A percentile compares a stretch with the other conserved stretches of the same genome.
Evolutionary conservation across 371 early-diverging fungal genomes (phyloP).

Genomic region (Mortierella sp.): DNA sequence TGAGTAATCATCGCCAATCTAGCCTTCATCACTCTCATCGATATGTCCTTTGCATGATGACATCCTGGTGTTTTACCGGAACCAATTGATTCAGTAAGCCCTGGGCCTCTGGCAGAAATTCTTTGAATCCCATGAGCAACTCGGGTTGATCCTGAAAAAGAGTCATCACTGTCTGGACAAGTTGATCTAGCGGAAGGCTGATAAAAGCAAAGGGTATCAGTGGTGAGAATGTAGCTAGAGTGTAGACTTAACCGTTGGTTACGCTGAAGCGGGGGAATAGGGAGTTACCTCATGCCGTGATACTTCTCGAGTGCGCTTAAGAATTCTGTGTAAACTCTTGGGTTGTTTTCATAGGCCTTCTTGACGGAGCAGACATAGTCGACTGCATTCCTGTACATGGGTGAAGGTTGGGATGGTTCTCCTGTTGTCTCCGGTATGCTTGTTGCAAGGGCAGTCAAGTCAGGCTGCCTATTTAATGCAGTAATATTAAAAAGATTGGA

Average conservation of each 20-base stretch:
- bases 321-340: constrained; percentile 44
- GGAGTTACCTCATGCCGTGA: constrained; percentile 32
- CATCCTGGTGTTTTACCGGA: constrained; percentile 22
- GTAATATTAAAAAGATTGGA: background rate
- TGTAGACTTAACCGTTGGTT: background rate
- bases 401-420: constrained; percentile 7
- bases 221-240: background rate
- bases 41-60: background rate
- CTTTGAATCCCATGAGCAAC: constrained; percentile 52
- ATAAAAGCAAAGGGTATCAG: background rate
- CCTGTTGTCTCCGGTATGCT: constrained; percentile 6
- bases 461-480: constrained; percentile 6
- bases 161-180: constrained; percentile 54
- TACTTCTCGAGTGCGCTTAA: constrained; percentile 40
- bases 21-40: background rate
- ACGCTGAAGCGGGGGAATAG: background rate
- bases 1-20: background rate
- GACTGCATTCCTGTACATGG: constrained; percentile 38
- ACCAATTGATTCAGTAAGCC: constrained; percentile 52
- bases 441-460: constrained; percentile 2
- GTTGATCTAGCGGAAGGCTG: constrained; percentile 38
- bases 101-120: constrained; percentile 52
- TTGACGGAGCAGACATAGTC: constrained; percentile 54
- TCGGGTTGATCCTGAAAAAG: constrained; percentile 58
- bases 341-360: constrained; percentile 51